Percentiles rank a stretch among this genome's conserved stretches.
phyloP scores from a whole-genome alignment of 805 yeast genomes.

The Teunomyces funiuensis region DNA sequence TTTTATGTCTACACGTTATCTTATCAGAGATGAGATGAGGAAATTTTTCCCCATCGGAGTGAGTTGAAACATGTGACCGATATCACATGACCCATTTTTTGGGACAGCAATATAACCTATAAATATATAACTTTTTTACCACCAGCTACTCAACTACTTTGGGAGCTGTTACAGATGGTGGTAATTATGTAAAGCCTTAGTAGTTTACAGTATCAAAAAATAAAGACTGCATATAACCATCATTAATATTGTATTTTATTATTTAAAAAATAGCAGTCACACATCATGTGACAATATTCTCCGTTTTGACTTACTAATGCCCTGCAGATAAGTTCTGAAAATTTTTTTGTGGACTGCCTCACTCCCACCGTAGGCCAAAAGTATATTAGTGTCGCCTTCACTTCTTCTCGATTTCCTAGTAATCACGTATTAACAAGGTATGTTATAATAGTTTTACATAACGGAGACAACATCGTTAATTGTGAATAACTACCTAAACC shows the following conservation, averaged over 20 bases:
- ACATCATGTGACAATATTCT: background rate
- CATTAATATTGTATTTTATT: too few species aligned
- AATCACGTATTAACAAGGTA: conserved; percentile 8
- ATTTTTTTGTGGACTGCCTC: conserved; percentile 2
- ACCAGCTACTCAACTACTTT: too few species aligned
- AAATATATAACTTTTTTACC: too few species aligned
- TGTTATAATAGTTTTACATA: background rate
- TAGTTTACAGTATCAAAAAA: too few species aligned
- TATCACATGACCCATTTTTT: background rate
- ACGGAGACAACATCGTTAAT: background rate
- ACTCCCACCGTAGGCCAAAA: conserved; percentile 1
- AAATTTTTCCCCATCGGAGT: conserved; percentile 4
- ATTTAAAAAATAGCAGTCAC: background rate
- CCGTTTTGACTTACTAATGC: background rate
- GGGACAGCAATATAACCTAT: background rate
- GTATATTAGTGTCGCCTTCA: background rate
- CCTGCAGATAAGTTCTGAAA: conserved; percentile 1
- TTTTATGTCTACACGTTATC: background rate
- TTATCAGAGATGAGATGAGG: conserved; percentile 7
- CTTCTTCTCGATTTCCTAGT: conserved; percentile 6
- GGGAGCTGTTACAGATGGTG: too few species aligned
- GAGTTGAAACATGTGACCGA: background rate
- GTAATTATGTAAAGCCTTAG: too few species aligned
- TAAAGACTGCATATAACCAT: background rate
- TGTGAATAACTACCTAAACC: too few species aligned